A percentile compares a stretch with the other conserved stretches of the same genome.
phyloP scores from a whole-genome alignment of 768 basidiomycete species.

The Agrocybe praecox region DNA sequence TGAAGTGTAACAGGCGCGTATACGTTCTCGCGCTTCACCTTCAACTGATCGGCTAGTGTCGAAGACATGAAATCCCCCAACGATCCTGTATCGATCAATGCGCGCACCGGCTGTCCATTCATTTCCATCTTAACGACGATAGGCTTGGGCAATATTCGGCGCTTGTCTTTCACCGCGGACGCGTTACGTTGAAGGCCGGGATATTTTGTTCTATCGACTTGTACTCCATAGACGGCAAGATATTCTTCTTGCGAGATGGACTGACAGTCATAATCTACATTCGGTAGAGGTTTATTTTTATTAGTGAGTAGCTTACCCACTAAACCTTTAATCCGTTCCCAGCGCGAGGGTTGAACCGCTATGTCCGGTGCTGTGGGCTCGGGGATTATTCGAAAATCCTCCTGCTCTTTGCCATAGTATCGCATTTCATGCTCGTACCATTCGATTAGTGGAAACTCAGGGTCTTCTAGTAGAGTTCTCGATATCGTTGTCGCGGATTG shows the following conservation, averaged over 20 bases:
- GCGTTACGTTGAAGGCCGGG: conserved; percentile 27
- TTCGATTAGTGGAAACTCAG: neutral
- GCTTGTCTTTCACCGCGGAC: conserved; percentile 16
- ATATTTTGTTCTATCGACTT: conserved; percentile 15
- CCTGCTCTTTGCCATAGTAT: neutral
- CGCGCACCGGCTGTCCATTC: conserved; percentile 31
- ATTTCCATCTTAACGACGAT: conserved; percentile 29
- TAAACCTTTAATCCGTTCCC: neutral
- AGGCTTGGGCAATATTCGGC: conserved; percentile 28
- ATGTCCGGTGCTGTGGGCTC: too few species aligned
- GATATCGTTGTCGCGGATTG: too few species aligned
- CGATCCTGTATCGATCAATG: conserved; percentile 39
- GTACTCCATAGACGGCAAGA: too few species aligned
- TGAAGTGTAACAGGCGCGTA: conserved; percentile 34
- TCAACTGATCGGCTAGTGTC: conserved; percentile 37
- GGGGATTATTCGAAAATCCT: neutral
- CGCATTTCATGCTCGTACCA: conserved; percentile 1
- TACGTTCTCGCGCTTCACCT: conserved; percentile 21
- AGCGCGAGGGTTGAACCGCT: neutral
- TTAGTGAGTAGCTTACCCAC: neutral
- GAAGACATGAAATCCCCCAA: conserved; percentile 42
- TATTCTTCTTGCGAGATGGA: too few species aligned
- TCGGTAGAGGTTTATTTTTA: neutral
- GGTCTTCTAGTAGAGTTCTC: conserved; percentile 1
- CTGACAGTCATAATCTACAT: too few species aligned